Evolutionary conservation across 805 yeast species (phyloP).

Genomic region (Yarrowia keelungensis): DNA sequence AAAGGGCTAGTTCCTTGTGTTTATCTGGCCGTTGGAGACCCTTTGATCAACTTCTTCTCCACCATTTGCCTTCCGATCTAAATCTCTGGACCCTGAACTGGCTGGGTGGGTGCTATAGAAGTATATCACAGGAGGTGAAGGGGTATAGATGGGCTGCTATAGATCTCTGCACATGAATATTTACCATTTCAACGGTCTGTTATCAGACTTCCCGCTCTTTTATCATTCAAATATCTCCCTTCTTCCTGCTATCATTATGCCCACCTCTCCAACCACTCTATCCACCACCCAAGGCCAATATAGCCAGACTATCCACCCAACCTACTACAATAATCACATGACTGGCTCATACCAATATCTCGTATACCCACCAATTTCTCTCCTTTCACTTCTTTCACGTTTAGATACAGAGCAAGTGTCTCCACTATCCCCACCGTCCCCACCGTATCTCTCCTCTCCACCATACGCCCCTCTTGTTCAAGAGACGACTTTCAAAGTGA

Average conservation of each 20-base stretch:
- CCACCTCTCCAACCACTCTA: background rate
- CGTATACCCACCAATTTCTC: background rate
- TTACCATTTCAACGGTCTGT: no score
- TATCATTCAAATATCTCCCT: no score
- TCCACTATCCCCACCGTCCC: background rate
- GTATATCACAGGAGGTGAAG: no score
- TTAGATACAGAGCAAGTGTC: background rate
- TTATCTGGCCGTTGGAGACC: background rate
- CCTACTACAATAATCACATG: background rate
- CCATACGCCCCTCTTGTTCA: background rate
- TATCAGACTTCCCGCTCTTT: no score
- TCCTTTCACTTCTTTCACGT: background rate
- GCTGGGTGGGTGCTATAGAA: no score
- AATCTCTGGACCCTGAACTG: background rate
- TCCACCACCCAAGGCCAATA: background rate
- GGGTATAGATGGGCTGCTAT: no score
- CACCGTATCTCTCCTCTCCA: background rate
- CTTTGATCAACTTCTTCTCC: background rate
- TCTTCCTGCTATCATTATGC: background rate
- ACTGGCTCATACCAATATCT: background rate
- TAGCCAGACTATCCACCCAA: slow-evolving; percentile 1
- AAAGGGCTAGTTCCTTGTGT: background rate
- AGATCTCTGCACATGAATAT: no score
- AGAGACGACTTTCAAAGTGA: background rate
- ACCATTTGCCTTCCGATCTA: background rate